A percentile compares a stretch with the other conserved stretches of the same genome.
These are phyloP conservation scores for Pichia scutulata DNA, from an alignment of 805 yeast species.

Conservation along the genomic window DNA sequence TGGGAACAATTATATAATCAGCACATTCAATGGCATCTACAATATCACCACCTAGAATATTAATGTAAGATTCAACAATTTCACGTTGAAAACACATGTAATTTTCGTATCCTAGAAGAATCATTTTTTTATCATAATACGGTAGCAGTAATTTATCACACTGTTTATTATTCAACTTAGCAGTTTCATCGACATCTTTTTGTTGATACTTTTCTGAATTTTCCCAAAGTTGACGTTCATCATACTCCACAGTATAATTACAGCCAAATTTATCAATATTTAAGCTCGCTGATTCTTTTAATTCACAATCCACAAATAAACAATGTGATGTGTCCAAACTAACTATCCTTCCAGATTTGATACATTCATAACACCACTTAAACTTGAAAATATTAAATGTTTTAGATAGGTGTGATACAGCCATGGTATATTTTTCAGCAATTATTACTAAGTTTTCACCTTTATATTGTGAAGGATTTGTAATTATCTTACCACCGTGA, in stretches of 20 bases:
- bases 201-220: not conserved
- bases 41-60: constrained; percentile 8
- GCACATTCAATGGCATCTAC: not conserved
- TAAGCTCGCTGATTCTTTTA: constrained; percentile 17
- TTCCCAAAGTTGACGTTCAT: constrained; percentile 1
- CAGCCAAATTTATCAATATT: constrained; percentile 58
- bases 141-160: not conserved
- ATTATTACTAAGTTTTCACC: constrained; percentile 24
- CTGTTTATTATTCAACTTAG: not conserved
- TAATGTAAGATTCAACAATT: not conserved
- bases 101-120: not conserved
- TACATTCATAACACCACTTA: constrained; percentile 66
- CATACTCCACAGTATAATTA: constrained; percentile 34
- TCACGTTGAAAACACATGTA: not conserved
- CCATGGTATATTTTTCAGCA: constrained; percentile 33
- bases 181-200: not conserved
- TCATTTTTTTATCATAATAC: not conserved
- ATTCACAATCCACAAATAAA: constrained; percentile 18
- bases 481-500: constrained; percentile 44
- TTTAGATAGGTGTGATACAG: constrained; percentile 32
- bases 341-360: constrained; percentile 34
- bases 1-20: not conserved
- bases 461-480: constrained; percentile 26
- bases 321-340: constrained; percentile 57
- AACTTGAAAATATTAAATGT: constrained; percentile 55